These are phyloP conservation scores for Cyberlindnera japonica DNA, from an alignment of 805 yeast species.

Conservation along the genomic window DNA sequence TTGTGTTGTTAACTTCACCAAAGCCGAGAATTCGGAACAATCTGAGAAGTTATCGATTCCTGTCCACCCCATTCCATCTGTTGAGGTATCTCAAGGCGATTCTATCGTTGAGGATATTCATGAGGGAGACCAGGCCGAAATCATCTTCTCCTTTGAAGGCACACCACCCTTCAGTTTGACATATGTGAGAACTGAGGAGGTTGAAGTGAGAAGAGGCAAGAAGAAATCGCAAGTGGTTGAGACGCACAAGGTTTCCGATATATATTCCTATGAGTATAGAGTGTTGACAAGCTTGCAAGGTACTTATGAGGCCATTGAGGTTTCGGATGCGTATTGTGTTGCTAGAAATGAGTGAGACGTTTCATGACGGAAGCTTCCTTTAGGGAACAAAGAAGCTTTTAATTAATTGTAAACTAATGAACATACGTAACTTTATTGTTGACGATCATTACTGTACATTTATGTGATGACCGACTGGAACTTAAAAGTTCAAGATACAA, in stretches of 20 bases:
- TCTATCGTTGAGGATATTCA: constrained; percentile 75
- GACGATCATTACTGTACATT: too few relatives aligned
- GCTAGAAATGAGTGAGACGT: constrained; percentile 37
- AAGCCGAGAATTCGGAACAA: constrained; percentile 31
- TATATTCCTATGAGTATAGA: constrained; percentile 63
- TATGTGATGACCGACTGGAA: not conserved
- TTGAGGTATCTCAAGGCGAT: constrained; percentile 79
- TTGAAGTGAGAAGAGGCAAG: constrained; percentile 35
- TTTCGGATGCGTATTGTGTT: constrained; percentile 80
- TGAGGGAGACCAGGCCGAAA: constrained; percentile 92
- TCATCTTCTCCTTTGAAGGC: constrained; percentile 78
- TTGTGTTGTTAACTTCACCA: constrained; percentile 62
- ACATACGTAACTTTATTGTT: too few relatives aligned
- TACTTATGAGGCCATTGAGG: constrained; percentile 85
- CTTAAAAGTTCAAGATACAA: too few relatives aligned
- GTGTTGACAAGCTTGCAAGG: constrained; percentile 85
- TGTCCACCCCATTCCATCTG: constrained; percentile 67
- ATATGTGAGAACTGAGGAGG: constrained; percentile 67
- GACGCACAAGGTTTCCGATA: constrained; percentile 52
- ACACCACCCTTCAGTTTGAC: constrained; percentile 87
- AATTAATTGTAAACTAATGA: constrained; percentile 7
- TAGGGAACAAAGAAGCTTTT: not conserved
- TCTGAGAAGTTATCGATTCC: constrained; percentile 33
- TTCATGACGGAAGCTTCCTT: not conserved
- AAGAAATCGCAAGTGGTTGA: constrained; percentile 60